phyloP scores from a whole-genome alignment of 23 red algal species.

The Gracilaria domingensis region DNA sequence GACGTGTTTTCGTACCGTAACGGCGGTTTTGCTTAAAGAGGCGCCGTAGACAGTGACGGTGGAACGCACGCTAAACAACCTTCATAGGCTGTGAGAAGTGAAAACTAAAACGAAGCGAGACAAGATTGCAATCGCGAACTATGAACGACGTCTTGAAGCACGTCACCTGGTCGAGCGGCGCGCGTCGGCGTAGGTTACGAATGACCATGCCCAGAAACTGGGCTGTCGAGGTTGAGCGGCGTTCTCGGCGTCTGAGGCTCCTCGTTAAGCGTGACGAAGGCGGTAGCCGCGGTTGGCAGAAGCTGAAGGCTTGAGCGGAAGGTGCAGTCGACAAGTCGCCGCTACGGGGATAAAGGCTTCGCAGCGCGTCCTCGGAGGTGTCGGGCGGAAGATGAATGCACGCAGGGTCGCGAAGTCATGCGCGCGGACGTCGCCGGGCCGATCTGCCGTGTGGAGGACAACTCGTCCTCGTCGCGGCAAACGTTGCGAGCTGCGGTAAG shows the following conservation, averaged over 20 bases:
- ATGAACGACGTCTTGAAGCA: neutral
- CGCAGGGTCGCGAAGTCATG: neutral
- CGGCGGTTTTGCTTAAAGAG: neutral
- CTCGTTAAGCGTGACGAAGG: slow-evolving; percentile 37
- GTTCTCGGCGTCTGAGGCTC: neutral
- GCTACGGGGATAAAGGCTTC: neutral
- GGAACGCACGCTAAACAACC: neutral
- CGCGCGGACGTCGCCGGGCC: neutral
- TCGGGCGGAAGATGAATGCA: slow-evolving; percentile 6
- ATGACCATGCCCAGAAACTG: slow-evolving; percentile 20
- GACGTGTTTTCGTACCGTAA: neutral
- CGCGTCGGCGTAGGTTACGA: neutral
- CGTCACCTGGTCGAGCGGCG: neutral
- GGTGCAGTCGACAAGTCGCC: slow-evolving; percentile 25
- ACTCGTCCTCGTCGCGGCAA: too few species aligned
- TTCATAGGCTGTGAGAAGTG: neutral
- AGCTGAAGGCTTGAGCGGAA: neutral
- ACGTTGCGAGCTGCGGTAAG: too few species aligned
- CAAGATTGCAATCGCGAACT: neutral
- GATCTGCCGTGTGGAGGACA: too few species aligned
- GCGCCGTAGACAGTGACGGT: slow-evolving; percentile 4
- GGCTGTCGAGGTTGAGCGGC: slow-evolving; percentile 17
- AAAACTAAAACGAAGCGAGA: neutral
- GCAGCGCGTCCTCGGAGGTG: slow-evolving; percentile 14
- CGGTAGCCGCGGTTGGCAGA: neutral